A percentile compares a stretch with the other conserved stretches of the same genome.
These are phyloP conservation scores for Malassezia sympodialis DNA, from an alignment of 1,284 basidiomycete species.

Conservation along the genomic window DNA sequence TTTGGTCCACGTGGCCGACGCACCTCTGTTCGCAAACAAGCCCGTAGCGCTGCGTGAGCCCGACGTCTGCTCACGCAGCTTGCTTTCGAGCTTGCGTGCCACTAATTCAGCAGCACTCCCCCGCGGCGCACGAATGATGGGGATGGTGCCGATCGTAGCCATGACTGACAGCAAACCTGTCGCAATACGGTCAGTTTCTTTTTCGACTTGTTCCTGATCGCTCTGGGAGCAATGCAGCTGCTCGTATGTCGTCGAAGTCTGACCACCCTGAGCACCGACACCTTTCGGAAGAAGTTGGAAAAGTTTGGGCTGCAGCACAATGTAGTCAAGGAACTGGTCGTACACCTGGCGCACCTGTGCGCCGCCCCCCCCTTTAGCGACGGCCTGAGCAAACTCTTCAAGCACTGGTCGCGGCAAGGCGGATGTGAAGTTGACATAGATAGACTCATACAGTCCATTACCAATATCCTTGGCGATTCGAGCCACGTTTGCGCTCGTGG, in stretches of 20 bases:
- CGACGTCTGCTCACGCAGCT: slow-evolving; percentile 82
- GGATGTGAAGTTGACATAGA: slow-evolving; percentile 90
- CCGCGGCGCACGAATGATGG: slow-evolving; percentile 84
- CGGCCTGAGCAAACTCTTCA: slow-evolving; percentile 82
- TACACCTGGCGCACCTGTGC: slow-evolving; percentile 52
- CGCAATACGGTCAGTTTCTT: slow-evolving; percentile 83
- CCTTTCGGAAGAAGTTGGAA: slow-evolving; percentile 68
- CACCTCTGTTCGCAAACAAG: slow-evolving; percentile 32
- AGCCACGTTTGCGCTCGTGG: slow-evolving; percentile 72
- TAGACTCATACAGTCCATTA: slow-evolving; percentile 79
- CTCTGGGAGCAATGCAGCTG: slow-evolving; percentile 86
- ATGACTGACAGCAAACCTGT: slow-evolving; percentile 83
- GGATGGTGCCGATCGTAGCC: slow-evolving; percentile 82
- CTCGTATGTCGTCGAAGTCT: slow-evolving; percentile 56
- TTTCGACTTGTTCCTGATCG: slow-evolving; percentile 80
- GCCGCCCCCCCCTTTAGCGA: slow-evolving; percentile 72
- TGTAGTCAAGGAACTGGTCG: slow-evolving; percentile 85
- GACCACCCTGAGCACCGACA: slow-evolving; percentile 16
- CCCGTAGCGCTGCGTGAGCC: slow-evolving; percentile 53
- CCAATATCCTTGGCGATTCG: slow-evolving; percentile 58
- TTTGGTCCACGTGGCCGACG: slow-evolving; percentile 19
- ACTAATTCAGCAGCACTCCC: slow-evolving; percentile 99
- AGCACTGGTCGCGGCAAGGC: slow-evolving; percentile 74
- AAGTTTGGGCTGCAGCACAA: slow-evolving; percentile 83
- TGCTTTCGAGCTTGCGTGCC: slow-evolving; percentile 83